Evolutionary conservation across 2,329 filamentous ascomycete genomes (phyloP).

Genomic region (Hypoxylon sp.): DNA sequence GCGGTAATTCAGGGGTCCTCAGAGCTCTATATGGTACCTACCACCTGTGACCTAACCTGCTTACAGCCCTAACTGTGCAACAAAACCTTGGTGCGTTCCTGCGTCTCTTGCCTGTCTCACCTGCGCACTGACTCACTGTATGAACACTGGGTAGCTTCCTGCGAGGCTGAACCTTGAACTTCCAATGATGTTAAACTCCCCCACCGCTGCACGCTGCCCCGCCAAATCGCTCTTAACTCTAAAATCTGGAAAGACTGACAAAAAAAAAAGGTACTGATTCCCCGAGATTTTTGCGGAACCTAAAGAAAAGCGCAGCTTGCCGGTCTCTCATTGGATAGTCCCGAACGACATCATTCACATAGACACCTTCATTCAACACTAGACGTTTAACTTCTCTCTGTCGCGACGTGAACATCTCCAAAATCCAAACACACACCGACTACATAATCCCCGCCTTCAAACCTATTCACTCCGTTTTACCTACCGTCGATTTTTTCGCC

Average conservation of each 20-base stretch:
- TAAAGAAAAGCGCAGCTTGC: constrained; percentile 31
- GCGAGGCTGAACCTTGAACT: constrained; percentile 34
- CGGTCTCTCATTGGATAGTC: constrained; percentile 38
- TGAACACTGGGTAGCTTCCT: constrained; percentile 12
- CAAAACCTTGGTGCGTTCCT: constrained; percentile 25
- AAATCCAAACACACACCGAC: constrained; percentile 3
- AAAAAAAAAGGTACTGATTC: constrained; percentile 32
- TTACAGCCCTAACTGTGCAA: constrained; percentile 35
- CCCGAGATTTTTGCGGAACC: constrained; percentile 45
- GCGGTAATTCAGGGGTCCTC: constrained; percentile 11
- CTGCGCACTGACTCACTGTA: constrained; percentile 5
- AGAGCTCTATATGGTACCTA: constrained; percentile 18
- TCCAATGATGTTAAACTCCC: background rate
- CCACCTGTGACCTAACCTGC: no score
- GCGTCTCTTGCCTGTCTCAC: constrained; percentile 4
- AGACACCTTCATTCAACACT: constrained; percentile 25
- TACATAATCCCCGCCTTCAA: background rate
- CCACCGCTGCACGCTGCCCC: constrained; percentile 32
- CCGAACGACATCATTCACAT: constrained; percentile 44
- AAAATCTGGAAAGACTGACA: constrained; percentile 4
- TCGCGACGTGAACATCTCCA: constrained; percentile 8
- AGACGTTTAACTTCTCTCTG: constrained; percentile 27
- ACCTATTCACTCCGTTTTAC: constrained; percentile 1
- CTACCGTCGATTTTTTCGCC: background rate
- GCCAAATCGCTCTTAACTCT: constrained; percentile 19